These are phyloP conservation scores for Ensete glaucum DNA, from an alignment of 176 grass and related monocot species.

Conservation along the genomic window DNA sequence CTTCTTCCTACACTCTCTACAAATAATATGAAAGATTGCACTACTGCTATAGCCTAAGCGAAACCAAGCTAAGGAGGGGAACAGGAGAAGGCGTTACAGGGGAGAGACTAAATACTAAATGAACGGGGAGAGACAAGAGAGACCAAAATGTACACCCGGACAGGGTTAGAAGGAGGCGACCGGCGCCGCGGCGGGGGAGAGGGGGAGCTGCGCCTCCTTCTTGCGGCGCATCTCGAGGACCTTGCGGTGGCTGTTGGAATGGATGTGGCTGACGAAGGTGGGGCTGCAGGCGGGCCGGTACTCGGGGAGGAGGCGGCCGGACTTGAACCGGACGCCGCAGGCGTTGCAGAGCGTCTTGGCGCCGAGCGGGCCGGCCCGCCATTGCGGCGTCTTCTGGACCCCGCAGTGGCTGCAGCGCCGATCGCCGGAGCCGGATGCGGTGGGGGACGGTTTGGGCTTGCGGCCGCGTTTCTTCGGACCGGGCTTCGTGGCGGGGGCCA, in stretches of 20 bases:
- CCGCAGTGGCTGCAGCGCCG: constrained; percentile 91
- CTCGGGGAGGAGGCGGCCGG: constrained; percentile 79
- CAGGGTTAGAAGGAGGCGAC: constrained; percentile 52
- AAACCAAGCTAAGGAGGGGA: no score
- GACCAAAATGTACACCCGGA: not conserved
- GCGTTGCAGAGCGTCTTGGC: constrained; percentile 96
- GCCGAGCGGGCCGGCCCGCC: constrained; percentile 77
- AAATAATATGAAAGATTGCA: no score
- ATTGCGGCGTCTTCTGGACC: constrained; percentile 90
- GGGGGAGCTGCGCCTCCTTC: constrained; percentile 32
- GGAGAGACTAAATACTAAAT: not conserved
- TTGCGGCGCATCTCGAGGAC: constrained; percentile 97
- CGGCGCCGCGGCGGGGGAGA: constrained; percentile 22
- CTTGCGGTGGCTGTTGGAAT: constrained; percentile 95
- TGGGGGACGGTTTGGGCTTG: constrained; percentile 42
- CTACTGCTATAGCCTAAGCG: no score
- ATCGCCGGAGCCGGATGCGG: constrained; percentile 23
- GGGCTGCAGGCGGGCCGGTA: constrained; percentile 91
- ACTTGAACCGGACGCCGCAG: constrained; percentile 94
- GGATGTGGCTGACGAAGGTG: constrained; percentile 51
- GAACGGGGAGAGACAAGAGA: not conserved
- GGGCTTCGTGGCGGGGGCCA: constrained; percentile 28
- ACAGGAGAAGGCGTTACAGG: not conserved
- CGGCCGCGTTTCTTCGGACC: constrained; percentile 80
- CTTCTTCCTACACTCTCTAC: no score